A percentile compares a stretch with the other conserved stretches of the same genome.
Conservation (phyloP, 2,329 filamentous ascomycete species). For the Chalaropsis ovoidea region DNA sequence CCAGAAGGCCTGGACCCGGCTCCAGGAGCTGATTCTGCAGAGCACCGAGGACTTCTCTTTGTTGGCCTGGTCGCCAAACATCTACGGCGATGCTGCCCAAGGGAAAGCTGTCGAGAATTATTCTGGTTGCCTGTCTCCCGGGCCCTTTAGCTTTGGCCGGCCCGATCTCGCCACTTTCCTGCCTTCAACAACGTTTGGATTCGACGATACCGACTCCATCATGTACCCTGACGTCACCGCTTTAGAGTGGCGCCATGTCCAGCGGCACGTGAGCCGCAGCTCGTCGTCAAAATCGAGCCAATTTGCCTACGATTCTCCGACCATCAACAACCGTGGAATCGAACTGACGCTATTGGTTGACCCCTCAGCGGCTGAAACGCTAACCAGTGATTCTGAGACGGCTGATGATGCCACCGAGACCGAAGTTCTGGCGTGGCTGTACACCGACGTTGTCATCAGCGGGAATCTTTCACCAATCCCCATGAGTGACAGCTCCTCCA, state of each 20-base stretch:
- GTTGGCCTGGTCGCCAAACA: conserved; percentile 29
- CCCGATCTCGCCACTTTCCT: conserved; percentile 25
- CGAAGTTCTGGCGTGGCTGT: conserved; percentile 27
- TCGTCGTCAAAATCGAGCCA: conserved; percentile 22
- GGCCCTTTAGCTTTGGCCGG: conserved; percentile 22
- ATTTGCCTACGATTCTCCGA: conserved; percentile 24
- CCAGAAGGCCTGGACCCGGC: conserved; percentile 30
- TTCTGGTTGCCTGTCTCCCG: conserved; percentile 23
- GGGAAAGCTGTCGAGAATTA: not conserved
- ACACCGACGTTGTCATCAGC: conserved; percentile 25
- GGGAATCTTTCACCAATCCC: conserved; percentile 19
- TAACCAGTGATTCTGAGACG: not conserved
- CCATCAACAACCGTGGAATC: conserved; percentile 25
- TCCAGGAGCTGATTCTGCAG: conserved; percentile 34
- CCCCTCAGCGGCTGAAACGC: conserved; percentile 17
- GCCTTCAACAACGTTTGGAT: conserved; percentile 25
- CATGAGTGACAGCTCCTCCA: conserved; percentile 12
- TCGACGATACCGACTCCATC: conserved; percentile 27
- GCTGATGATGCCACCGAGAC: conserved; percentile 19
- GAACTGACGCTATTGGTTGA: conserved; percentile 26
- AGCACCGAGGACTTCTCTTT: conserved; percentile 33
- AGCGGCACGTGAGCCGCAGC: conserved; percentile 24
- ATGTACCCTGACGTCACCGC: conserved; percentile 25
- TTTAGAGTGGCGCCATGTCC: conserved; percentile 24
- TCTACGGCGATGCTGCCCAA: conserved; percentile 7